These are phyloP conservation scores for Colletotrichum musae DNA, from an alignment of 2,329 filamentous ascomycete genomes.

Conservation along the genomic window DNA sequence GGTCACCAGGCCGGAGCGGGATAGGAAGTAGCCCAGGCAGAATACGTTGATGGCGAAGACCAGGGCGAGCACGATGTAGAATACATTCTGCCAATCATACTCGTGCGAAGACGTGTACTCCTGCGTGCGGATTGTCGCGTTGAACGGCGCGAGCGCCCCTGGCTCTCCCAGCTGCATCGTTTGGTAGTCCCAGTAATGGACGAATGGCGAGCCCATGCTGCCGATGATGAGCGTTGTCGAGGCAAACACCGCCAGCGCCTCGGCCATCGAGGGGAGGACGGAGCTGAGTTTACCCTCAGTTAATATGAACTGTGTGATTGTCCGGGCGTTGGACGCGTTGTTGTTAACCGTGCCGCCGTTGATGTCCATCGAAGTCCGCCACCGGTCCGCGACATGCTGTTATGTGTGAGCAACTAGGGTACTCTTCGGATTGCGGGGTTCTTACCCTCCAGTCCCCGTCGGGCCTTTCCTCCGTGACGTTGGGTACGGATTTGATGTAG, in stretches of 20 bases:
- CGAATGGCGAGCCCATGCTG: slow-evolving; percentile 72
- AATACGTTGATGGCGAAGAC: slow-evolving; percentile 78
- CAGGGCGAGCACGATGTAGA: slow-evolving; percentile 75
- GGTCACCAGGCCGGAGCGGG: slow-evolving; percentile 74
- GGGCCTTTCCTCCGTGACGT: slow-evolving; percentile 51
- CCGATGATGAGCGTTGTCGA: slow-evolving; percentile 76
- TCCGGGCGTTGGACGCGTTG: slow-evolving; percentile 71
- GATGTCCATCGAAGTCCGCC: slow-evolving; percentile 69
- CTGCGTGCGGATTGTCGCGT: slow-evolving; percentile 73
- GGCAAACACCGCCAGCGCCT: slow-evolving; percentile 79
- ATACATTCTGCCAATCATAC: slow-evolving; percentile 73
- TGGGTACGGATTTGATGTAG: slow-evolving; percentile 63
- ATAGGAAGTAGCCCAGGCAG: slow-evolving; percentile 73
- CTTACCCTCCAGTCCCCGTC: slow-evolving; percentile 65
- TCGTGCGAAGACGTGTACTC: slow-evolving; percentile 79
- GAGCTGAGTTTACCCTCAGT: slow-evolving; percentile 58
- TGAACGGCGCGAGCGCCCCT: slow-evolving; percentile 70
- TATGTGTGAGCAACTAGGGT: neutral
- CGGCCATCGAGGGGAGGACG: slow-evolving; percentile 76
- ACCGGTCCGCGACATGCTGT: slow-evolving; percentile 65
- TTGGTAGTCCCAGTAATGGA: slow-evolving; percentile 67
- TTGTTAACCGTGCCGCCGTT: slow-evolving; percentile 68
- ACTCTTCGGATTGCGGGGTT: neutral
- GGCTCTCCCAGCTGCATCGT: slow-evolving; percentile 56
- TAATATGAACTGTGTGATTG: slow-evolving; percentile 70